phyloP scores from a whole-genome alignment of 495 filamentous ascomycete species.

The Penicillium coprophilum region DNA sequence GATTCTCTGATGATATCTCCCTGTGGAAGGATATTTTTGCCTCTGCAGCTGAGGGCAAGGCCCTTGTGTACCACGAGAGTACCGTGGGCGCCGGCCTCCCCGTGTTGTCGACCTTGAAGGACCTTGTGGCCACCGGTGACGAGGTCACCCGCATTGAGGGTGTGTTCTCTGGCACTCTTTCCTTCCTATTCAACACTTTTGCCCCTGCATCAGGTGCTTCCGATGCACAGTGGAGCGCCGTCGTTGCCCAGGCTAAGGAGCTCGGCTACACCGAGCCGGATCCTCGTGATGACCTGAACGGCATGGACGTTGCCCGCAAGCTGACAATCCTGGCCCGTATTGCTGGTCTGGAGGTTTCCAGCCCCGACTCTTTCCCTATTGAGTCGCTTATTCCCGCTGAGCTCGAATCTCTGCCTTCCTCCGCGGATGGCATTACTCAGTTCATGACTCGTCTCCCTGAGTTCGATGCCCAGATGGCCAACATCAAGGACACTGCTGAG shows the following conservation, averaged over 20 bases:
- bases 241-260: constrained; percentile 86
- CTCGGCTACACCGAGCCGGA: constrained; percentile 98
- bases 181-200: constrained; percentile 95
- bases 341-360: constrained; percentile 71
- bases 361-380: constrained; percentile 83
- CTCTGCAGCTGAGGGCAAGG: constrained; percentile 59
- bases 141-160: constrained; percentile 86
- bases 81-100: constrained; percentile 91
- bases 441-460: constrained; percentile 74
- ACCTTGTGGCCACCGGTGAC: constrained; percentile 87
- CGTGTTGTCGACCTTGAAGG: constrained; percentile 85
- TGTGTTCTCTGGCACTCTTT: constrained; percentile 94
- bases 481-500: constrained; percentile 72
- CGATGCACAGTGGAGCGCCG: constrained; percentile 73
- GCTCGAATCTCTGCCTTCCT: constrained; percentile 69
- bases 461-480: constrained; percentile 83
- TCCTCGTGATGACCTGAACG: constrained; percentile 93
- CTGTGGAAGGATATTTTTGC: constrained; percentile 82
- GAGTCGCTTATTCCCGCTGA: constrained; percentile 85
- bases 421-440: constrained; percentile 58
- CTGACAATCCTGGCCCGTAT: constrained; percentile 88
- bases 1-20: constrained; percentile 72
- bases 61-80: constrained; percentile 87
- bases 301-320: constrained; percentile 94
- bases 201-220: constrained; percentile 65